These are phyloP conservation scores for Coemansia sp. DNA, from an alignment of 371 early-diverging fungal genomes.

Conservation along the genomic window DNA sequence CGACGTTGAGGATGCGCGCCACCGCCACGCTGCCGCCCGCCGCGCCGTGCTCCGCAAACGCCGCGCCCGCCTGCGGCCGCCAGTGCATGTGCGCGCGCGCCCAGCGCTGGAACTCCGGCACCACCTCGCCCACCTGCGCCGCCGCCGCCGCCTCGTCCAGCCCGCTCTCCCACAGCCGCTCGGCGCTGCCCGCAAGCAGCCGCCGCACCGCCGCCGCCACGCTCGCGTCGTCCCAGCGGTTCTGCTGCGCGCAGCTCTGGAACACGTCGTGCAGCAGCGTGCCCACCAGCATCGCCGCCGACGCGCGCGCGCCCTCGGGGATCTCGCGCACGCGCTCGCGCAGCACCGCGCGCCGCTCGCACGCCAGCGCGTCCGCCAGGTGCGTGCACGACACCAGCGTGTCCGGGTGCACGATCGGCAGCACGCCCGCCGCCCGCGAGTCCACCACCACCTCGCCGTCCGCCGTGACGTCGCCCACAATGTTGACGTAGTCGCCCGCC, in stretches of 20 bases:
- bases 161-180: constrained; percentile 65
- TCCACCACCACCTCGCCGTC: constrained; percentile 53
- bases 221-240: constrained; percentile 57
- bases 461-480: constrained; percentile 17
- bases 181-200: constrained; percentile 56
- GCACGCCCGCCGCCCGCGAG: constrained; percentile 46
- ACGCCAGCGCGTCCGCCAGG: constrained; percentile 71
- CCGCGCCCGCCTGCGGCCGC: constrained; percentile 9
- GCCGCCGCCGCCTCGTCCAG: constrained; percentile 59
- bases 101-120: constrained; percentile 55
- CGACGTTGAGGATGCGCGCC: constrained; percentile 76
- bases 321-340: constrained; percentile 60
- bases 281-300: constrained; percentile 70
- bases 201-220: constrained; percentile 54
- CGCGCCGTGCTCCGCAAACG: constrained; percentile 24
- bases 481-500: constrained; percentile 40
- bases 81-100: constrained; percentile 52
- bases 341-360: constrained; percentile 74
- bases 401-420: constrained; percentile 80
- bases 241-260: constrained; percentile 60
- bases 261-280: constrained; percentile 78
- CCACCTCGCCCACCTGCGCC: constrained; percentile 50
- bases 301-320: constrained; percentile 32
- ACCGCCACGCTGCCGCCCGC: constrained; percentile 55
- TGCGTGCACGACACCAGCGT: constrained; percentile 72